Percentiles rank a stretch among this genome's conserved stretches.
Evolutionary conservation across 768 basidiomycete species (phyloP).

Genomic region (Lactarius deliciosus): DNA sequence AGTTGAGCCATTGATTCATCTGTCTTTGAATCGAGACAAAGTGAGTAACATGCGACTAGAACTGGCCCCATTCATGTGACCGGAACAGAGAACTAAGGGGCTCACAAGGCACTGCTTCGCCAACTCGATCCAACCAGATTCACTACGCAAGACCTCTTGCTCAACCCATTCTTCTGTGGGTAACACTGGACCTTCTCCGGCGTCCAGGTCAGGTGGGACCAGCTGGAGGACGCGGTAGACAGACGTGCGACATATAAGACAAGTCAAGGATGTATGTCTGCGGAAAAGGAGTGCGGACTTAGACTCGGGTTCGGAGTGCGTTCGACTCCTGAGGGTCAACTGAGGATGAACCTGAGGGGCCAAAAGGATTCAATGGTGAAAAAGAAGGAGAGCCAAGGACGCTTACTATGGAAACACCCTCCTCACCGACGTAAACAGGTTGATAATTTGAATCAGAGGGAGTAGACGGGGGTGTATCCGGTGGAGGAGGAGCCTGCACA

Average conservation of each 20-base stretch:
- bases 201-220: constrained; percentile 55
- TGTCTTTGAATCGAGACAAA: constrained; percentile 29
- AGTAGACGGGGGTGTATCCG: constrained; percentile 23
- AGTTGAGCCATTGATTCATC: constrained; percentile 32
- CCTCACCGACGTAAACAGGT: constrained; percentile 61
- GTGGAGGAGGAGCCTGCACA: constrained; percentile 33
- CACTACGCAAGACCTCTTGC: constrained; percentile 64
- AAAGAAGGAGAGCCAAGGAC: not conserved
- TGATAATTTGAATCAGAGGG: constrained; percentile 44
- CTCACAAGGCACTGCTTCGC: constrained; percentile 66
- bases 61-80: not conserved
- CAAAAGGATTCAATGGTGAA: not conserved
- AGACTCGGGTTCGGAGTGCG: constrained; percentile 30
- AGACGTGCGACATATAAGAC: constrained; percentile 61
- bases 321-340: constrained; percentile 64
- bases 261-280: constrained; percentile 58
- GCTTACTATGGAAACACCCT: constrained; percentile 66
- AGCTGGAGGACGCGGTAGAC: constrained; percentile 71
- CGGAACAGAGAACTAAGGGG: constrained; percentile 28
- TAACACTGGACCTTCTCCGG: constrained; percentile 61
- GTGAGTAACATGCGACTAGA: constrained; percentile 16
- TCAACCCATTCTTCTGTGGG: constrained; percentile 79
- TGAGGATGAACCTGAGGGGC: constrained; percentile 60
- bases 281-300: constrained; percentile 40
- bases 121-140: constrained; percentile 73